Evolutionary conservation across 2,329 filamentous ascomycete species (phyloP).

Genomic region (Tolypocladium capitatum): DNA sequence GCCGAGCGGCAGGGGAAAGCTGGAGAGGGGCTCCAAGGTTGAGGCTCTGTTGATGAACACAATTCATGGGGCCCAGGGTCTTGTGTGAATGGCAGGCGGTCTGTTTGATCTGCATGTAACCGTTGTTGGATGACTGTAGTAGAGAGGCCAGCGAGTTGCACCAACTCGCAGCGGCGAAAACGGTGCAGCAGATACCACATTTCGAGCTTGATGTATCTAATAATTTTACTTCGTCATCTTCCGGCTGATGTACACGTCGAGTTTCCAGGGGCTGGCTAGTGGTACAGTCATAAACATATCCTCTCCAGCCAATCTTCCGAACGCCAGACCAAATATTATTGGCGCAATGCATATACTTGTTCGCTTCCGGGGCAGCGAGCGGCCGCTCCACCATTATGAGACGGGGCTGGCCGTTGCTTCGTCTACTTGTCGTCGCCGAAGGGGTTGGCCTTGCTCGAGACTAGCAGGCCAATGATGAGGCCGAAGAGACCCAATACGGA

Average conservation of each 20-base stretch:
- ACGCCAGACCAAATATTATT: slow-evolving; percentile 26
- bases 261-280: slow-evolving; percentile 16
- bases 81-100: neutral
- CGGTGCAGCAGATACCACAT: too few relatives aligned
- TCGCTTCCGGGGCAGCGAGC: neutral
- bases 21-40: slow-evolving; percentile 56
- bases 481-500: slow-evolving; percentile 94
- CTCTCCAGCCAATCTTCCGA: slow-evolving; percentile 23
- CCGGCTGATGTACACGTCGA: slow-evolving; percentile 20
- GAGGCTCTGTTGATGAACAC: slow-evolving; percentile 68
- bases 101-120: neutral
- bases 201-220: neutral
- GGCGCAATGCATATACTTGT: slow-evolving; percentile 19
- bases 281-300: slow-evolving; percentile 20
- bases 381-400: neutral
- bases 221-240: slow-evolving; percentile 1
- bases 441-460: slow-evolving; percentile 62
- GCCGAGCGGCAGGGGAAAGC: slow-evolving; percentile 48
- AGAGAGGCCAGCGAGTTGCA: neutral
- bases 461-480: slow-evolving; percentile 81
- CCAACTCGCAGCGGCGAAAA: neutral
- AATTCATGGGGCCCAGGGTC: slow-evolving; percentile 13
- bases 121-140: neutral
- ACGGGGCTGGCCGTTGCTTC: neutral
- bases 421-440: slow-evolving; percentile 7